Base-by-base conservation (phyloP, 306 rosid genomes). In the Castanopsis chinensis region DNA sequence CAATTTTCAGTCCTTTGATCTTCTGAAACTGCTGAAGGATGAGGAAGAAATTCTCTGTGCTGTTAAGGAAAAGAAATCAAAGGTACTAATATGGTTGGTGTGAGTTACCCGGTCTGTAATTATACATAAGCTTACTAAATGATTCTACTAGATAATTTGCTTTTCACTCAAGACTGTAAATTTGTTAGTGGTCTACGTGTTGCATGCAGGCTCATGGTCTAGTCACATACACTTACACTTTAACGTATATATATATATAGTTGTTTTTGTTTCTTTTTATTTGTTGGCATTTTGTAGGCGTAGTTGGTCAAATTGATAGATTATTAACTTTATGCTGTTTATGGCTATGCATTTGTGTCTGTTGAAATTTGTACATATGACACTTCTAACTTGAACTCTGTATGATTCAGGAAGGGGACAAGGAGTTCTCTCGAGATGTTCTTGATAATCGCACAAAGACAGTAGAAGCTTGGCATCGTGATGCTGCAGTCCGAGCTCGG, bases 11-110 rank as follows among this genome's bases (percentile, higher is more conserved):
- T 89, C 98, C 30, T 69, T 90, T 37, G 99, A 91, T 89, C 86
- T 93, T 55, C 58, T 91, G 77, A 98, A 96, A 76, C 88, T 91
- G 99, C 87, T 96, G 33, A 91, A 91, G 85, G 91, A 87, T 84
- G 99, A 96, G 81, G 97, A 93, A 43, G 98, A 93, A 76, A 89
- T 96, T 92, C 92, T 96, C 72, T 82, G 87, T 64, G 91, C 95
- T 28, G 80, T 93, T 27, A 93, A 91, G 87, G 93, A 91, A 70
- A 93, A 76, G 80, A 89, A 86, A 76, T 86, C 88, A 23, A 88
- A 93, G 99, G 99, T 92, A 88, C 35, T 75, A 79, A 73, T 55
- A 68, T 41, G 37, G 58, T 70, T 69, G 65, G 65, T 65, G 80
- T 73, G 25, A 49, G 20, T 56, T 75, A 23, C 68, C 11, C 76